Conservation (phyloP, 2,329 filamentous ascomycete species). For the Phyllosticta citrichinensis region DNA sequence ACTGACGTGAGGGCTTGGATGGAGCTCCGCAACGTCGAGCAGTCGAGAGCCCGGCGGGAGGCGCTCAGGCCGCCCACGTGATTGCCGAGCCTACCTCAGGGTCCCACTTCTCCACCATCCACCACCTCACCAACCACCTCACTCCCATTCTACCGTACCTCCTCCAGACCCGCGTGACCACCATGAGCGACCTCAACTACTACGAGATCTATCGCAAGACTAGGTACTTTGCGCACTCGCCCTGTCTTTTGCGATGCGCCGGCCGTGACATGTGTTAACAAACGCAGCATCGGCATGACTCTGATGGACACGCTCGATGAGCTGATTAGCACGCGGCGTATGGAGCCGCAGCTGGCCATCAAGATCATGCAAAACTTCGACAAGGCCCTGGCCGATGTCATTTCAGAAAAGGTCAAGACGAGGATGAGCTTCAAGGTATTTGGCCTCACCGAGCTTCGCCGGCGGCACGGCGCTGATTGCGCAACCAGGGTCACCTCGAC, state of each 20-base stretch:
- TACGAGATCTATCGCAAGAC: conserved; percentile 98
- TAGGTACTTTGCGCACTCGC: conserved; percentile 56
- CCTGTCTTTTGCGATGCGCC: conserved; percentile 2
- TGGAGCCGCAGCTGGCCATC: conserved; percentile 97
- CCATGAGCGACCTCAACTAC: conserved; percentile 42
- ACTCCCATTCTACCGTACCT: not conserved
- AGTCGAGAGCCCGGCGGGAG: conserved; percentile 1
- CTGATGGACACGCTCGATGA: conserved; percentile 96
- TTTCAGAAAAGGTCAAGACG: conserved; percentile 86
- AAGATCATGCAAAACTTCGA: conserved; percentile 96
- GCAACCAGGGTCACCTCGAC: conserved; percentile 74
- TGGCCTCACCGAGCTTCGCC: not conserved
- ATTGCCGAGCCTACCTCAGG: not conserved
- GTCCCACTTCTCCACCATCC: conserved; percentile 9
- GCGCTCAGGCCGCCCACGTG: not conserved
- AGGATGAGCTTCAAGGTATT: conserved; percentile 88
- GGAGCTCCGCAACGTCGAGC: conserved; percentile 3
- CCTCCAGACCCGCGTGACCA: not conserved
- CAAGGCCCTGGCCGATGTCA: conserved; percentile 78
- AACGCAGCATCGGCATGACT: conserved; percentile 72
- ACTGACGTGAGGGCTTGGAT: conserved; percentile 7
- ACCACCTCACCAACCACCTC: conserved; percentile 12
- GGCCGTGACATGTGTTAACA: conserved; percentile 17
- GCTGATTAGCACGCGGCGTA: conserved; percentile 85
- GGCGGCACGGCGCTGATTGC: conserved; percentile 13